Base-by-base conservation (phyloP, 2,329 filamentous ascomycete genomes). In the Alternaria gansuensis region DNA sequence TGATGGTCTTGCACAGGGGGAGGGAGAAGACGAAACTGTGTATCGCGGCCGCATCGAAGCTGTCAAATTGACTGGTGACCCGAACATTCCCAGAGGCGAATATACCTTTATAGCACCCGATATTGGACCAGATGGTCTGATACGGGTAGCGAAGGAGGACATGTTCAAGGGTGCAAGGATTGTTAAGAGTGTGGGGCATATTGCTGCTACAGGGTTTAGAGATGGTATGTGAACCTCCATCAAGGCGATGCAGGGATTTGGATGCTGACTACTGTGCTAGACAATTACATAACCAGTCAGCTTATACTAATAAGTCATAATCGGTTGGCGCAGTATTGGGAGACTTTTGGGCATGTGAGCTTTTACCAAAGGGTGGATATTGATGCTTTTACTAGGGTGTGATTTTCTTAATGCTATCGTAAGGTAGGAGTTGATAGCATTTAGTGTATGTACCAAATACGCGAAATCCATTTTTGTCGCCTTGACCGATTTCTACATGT, bases 31-130 rank as follows among this genome's bases (percentile, higher is more conserved):
- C 26, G 65, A 73, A 5, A 57, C 54, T 13, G 80, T 86, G 1
- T 87, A 90, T 65, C 82, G 81, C 11, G 92, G 92, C 4, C 83
- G 87, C 2, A 77, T 98, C 3, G 88, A 93, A 75, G 94, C 90
- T 0, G 88, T 97, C 71, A 98, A 98, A 75, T 80, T 99, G 33
- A 98, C 94, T 0, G 94, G 94, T 0, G 94, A 99, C 71, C 87
- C 90, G 0, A 96, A 97, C 66, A 88, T 98, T 13, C 94, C 94
- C 0, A 85, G 93, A 8, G 94, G 93, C 8, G 90, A 97, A 75
- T 87, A 88, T 66, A 92, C 90, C 0, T 97, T 96, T 74, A 83
- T 91, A 3, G 90, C 88, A 0, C 86, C 92, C 5, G 92, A 97
- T 67, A 86, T 98, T 34, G 89, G 90, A 0, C 82, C 84, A 0